Evolutionary conservation across 306 rosid species (phyloP), one percentile per base, ranked within the genome.

Genomic region (Prunus campanulata): DNA sequence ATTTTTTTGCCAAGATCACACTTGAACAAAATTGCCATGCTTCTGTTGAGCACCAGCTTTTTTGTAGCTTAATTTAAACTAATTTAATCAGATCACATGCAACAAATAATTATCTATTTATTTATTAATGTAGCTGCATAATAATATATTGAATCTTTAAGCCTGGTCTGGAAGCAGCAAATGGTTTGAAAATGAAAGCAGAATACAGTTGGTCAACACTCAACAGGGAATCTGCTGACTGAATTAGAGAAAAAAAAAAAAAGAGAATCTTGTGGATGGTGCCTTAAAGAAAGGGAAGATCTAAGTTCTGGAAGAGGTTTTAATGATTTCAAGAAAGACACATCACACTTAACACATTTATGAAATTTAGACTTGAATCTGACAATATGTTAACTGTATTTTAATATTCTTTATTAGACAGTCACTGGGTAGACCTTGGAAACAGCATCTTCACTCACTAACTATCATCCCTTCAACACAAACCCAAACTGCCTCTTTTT

Each of bases 181-280:
- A 68, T 7, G 22, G 4, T 70, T 25, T 27, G 46, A 29, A 27
- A 48, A 6, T 27, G 61, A 61, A 39, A 25, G 54, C 59, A 64
- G 48, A 42, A 50, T 12, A 16, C 61, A 61, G 83, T 59, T 74
- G 76, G 83, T 80, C 79, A 80, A 80, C 79, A 80, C 3, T 51
- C 64, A 71, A 62, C 68, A 67, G 66, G 2, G 76, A 63, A 62
- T 71, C 77, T 30, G n/a, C 71, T 62, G 57, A 63, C 70, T 12
- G 27, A 11, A n/a, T 56, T 15, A 2, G 6, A 27, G 3, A 16
- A 2, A 51, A 29, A 20, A 0, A 30, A 67, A 27, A 25, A 61
- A 10, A 5, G 42, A 48, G 75, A 70, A 70, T 78, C 81, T 60
- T 47, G 65, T 60, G 71, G 56, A 24, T n/a, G 22, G 61, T 49